phyloP scores from a whole-genome alignment of 2,329 filamentous ascomycete species.

The Aureobasidium lini region DNA sequence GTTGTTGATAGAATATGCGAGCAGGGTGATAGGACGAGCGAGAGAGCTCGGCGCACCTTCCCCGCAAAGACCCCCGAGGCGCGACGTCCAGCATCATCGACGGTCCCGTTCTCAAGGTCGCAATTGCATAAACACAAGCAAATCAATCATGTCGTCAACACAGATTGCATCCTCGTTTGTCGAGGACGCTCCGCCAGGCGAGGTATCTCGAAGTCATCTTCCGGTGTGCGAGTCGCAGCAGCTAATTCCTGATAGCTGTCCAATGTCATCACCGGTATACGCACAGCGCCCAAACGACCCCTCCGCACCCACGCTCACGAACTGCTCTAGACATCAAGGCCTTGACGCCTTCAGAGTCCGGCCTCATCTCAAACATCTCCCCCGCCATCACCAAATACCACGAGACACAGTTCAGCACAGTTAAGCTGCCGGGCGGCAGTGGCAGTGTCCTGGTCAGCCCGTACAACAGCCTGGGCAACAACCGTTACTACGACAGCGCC shows the following conservation, averaged over 20 bases:
- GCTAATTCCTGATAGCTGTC: conserved; percentile 53
- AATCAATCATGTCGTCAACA: conserved; percentile 21
- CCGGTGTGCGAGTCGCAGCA: conserved; percentile 16
- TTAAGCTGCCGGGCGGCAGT: conserved; percentile 81
- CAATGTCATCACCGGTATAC: conserved; percentile 77
- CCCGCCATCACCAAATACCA: conserved; percentile 93
- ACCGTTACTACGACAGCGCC: conserved; percentile 84
- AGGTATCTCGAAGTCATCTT: conserved; percentile 52
- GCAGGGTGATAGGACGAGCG: not conserved
- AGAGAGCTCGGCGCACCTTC: conserved; percentile 7
- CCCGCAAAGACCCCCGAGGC: not conserved
- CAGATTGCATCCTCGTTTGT: conserved; percentile 65
- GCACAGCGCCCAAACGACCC: not conserved
- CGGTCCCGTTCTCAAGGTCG: not conserved
- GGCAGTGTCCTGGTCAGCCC: conserved; percentile 67
- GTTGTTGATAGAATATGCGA: too few relatives aligned
- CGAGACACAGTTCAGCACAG: conserved; percentile 82
- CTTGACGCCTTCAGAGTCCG: conserved; percentile 63
- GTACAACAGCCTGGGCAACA: conserved; percentile 73
- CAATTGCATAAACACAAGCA: not conserved
- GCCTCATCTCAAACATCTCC: conserved; percentile 62
- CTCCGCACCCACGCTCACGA: not conserved
- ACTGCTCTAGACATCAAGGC: conserved; percentile 70
- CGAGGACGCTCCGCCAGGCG: conserved; percentile 88
- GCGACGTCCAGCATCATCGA: conserved; percentile 6